Percentiles rank a stretch among this genome's conserved stretches.
phyloP scores from a whole-genome alignment of 106 monocot genomes.

The Dendrobium huoshanense region DNA sequence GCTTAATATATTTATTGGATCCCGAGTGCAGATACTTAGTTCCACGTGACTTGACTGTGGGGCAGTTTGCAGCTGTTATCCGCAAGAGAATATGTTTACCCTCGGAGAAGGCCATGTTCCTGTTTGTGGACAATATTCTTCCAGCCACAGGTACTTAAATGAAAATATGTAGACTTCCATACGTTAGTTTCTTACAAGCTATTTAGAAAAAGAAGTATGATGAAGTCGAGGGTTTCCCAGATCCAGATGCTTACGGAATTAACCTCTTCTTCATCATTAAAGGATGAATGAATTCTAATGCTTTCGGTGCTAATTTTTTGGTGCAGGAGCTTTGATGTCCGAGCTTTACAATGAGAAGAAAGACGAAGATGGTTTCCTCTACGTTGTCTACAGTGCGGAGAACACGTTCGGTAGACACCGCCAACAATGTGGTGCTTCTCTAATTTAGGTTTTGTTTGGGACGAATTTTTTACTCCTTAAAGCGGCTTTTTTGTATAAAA shows the following conservation, averaged over 20 bases:
- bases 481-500: no score
- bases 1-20: not conserved
- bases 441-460: not conserved
- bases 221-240: no score
- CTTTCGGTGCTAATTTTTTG: not conserved
- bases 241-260: no score
- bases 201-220: not conserved
- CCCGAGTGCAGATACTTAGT: conserved; percentile 23
- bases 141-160: conserved; percentile 18
- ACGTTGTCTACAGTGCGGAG: conserved; percentile 46
- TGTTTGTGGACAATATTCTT: conserved; percentile 29
- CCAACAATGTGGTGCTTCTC: not conserved
- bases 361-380: conserved; percentile 52
- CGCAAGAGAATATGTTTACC: conserved; percentile 25
- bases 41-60: conserved; percentile 23
- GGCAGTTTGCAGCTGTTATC: conserved; percentile 26
- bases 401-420: conserved; percentile 32
- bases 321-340: conserved; percentile 37
- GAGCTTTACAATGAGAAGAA: conserved; percentile 47
- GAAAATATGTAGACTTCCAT: not conserved
- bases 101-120: conserved; percentile 29
- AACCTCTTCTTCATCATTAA: no score
- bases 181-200: not conserved
- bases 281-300: not conserved
- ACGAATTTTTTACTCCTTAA: not conserved